Evolutionary conservation across 2,329 filamentous ascomycete species (phyloP).

Genomic region (Verticillium zaregamsianum): DNA sequence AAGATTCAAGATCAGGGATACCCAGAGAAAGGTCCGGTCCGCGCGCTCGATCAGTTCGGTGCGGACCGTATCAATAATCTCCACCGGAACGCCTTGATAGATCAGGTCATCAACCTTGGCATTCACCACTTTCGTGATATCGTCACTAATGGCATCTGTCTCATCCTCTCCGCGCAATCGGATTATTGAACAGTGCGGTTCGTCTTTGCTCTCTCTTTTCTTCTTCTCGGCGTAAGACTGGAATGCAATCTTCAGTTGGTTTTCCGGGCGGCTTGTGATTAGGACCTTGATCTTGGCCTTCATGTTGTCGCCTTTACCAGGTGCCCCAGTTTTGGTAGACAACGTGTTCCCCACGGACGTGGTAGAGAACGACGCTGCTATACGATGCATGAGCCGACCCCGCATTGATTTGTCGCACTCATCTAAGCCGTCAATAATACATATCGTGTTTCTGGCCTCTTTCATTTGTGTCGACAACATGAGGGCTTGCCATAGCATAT

Average conservation of each 20-base stretch:
- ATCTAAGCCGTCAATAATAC: conserved; percentile 15
- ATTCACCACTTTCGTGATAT: conserved; percentile 12
- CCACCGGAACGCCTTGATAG: conserved; percentile 6
- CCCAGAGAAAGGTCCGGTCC: conserved; percentile 18
- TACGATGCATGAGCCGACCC: conserved; percentile 5
- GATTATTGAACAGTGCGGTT: conserved; percentile 3
- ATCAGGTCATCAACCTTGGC: conserved; percentile 9
- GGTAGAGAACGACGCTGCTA: conserved; percentile 6
- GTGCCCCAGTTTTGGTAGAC: no score
- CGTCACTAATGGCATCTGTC: conserved; percentile 10
- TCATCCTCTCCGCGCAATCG: conserved; percentile 14
- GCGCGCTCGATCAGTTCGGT: conserved; percentile 9
- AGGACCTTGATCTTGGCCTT: conserved; percentile 11
- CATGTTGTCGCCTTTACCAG: neutral
- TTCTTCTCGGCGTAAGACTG: neutral
- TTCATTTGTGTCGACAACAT: neutral
- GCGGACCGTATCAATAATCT: conserved; percentile 7
- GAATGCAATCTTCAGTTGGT: conserved; percentile 14
- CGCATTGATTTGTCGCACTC: conserved; percentile 11
- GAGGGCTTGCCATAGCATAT: conserved; percentile 3
- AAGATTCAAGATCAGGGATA: conserved; percentile 13
- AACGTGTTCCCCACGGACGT: no score
- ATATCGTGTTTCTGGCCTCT: conserved; percentile 9
- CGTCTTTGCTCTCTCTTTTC: neutral
- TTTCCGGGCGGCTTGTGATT: conserved; percentile 14